These are phyloP conservation scores for Pestalotiopsis sp. DNA, from an alignment of 2,329 filamentous ascomycete genomes.

Conservation along the genomic window DNA sequence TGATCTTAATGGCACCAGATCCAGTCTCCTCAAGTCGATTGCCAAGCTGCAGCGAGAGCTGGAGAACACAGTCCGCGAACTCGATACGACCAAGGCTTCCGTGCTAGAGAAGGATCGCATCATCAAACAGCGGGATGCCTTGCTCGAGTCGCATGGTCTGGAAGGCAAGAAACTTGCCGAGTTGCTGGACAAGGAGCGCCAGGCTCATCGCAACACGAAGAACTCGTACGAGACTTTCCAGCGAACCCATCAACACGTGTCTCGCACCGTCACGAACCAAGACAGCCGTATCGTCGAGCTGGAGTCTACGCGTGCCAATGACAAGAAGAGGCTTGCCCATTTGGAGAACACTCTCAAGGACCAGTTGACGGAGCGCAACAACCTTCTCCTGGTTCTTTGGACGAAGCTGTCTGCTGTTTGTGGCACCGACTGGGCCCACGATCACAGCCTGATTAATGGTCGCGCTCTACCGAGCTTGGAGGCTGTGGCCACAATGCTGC, in stretches of 20 bases:
- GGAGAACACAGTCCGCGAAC: slow-evolving; percentile 79
- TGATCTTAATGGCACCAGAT: slow-evolving; percentile 83
- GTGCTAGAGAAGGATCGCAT: slow-evolving; percentile 89
- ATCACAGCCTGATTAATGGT: slow-evolving; percentile 86
- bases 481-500: slow-evolving; percentile 81
- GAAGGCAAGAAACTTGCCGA: slow-evolving; percentile 85
- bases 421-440: slow-evolving; percentile 88
- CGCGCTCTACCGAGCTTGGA: slow-evolving; percentile 82
- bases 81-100: slow-evolving; percentile 76
- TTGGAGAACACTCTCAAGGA: slow-evolving; percentile 84
- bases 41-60: slow-evolving; percentile 86
- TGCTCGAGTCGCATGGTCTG: slow-evolving; percentile 86
- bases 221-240: slow-evolving; percentile 86
- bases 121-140: slow-evolving; percentile 83
- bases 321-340: slow-evolving; percentile 74
- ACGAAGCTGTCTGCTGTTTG: slow-evolving; percentile 84
- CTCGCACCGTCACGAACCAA: slow-evolving; percentile 82
- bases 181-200: slow-evolving; percentile 87
- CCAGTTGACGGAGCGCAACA: slow-evolving; percentile 87
- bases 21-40: slow-evolving; percentile 85
- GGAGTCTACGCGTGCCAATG: slow-evolving; percentile 75
- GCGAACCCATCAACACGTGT: slow-evolving; percentile 83
- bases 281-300: slow-evolving; percentile 85
- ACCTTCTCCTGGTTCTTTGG: slow-evolving; percentile 86
- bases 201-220: slow-evolving; percentile 82